phyloP scores from a whole-genome alignment of 1,284 basidiomycete species.

The Veloporphyrellus conicus region DNA sequence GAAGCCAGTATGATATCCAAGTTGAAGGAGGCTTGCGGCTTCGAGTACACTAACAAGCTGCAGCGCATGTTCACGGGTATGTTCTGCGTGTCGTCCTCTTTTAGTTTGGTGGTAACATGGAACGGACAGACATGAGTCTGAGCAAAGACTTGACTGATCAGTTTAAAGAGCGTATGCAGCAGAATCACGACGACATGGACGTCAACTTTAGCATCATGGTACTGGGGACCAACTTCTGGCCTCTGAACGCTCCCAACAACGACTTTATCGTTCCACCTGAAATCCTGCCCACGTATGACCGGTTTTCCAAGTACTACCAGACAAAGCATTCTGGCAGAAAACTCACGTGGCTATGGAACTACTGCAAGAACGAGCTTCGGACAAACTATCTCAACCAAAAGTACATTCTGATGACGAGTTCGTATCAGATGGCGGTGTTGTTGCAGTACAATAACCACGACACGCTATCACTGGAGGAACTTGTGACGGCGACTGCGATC shows the following conservation, averaged over 20 bases:
- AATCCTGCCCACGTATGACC: slow-evolving; percentile 82
- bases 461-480: slow-evolving; percentile 76
- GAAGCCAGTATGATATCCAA: slow-evolving; percentile 99
- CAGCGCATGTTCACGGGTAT: slow-evolving; percentile 96
- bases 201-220: slow-evolving; percentile 94
- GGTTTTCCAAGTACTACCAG: slow-evolving; percentile 92
- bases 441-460: slow-evolving; percentile 93
- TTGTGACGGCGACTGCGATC: slow-evolving; percentile 80
- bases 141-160: slow-evolving; percentile 95
- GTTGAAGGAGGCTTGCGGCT: slow-evolving; percentile 96
- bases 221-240: slow-evolving; percentile 96
- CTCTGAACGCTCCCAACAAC: slow-evolving; percentile 76
- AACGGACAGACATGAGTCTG: slow-evolving; percentile 78
- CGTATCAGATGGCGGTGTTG: slow-evolving; percentile 93
- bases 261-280: slow-evolving; percentile 90
- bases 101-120: slow-evolving; percentile 5
- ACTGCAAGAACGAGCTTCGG: slow-evolving; percentile 92
- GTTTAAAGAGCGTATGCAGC: slow-evolving; percentile 92
- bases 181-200: slow-evolving; percentile 79
- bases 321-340: slow-evolving; percentile 94
- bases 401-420: slow-evolving; percentile 92
- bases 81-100: slow-evolving; percentile 17
- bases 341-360: slow-evolving; percentile 97
- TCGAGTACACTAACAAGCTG: slow-evolving; percentile 98
- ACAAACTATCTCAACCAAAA: slow-evolving; percentile 92